Percentiles rank a stretch among this genome's conserved stretches.
Conservation (phyloP, 23 red algal genomes). For the Gracilaria domingensis region DNA sequence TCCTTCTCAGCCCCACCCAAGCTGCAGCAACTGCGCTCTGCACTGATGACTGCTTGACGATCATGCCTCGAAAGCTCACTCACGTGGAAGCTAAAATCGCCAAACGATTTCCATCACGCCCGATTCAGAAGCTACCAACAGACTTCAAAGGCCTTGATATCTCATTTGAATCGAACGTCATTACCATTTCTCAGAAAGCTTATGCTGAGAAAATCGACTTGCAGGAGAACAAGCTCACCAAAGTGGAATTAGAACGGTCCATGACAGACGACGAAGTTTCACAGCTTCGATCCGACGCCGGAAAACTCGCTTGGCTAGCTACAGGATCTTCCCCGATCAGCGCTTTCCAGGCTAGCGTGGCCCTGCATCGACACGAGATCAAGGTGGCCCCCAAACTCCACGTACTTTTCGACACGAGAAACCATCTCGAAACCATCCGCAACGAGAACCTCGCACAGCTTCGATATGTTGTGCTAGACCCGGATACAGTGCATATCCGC, state of each 20-base stretch:
- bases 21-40: not conserved
- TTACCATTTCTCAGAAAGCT: not conserved
- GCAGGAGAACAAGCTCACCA: not conserved
- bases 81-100: not conserved
- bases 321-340: not conserved
- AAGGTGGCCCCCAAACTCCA: too few relatives aligned
- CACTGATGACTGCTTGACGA: constrained; percentile 13
- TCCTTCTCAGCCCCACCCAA: constrained; percentile 4
- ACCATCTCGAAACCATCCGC: not conserved
- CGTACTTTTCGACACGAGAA: not conserved
- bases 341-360: not conserved
- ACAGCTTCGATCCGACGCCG: not conserved
- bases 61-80: not conserved
- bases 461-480: not conserved
- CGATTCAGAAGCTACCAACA: not conserved
- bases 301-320: constrained; percentile 2
- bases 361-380: not conserved
- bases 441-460: not conserved
- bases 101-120: not conserved
- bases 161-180: not conserved
- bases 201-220: not conserved
- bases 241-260: not conserved
- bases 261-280: not conserved
- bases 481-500: not conserved
- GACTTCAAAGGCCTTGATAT: constrained; percentile 32